Base-by-base conservation (phyloP, 2,329 filamentous ascomycete species). In the Colletotrichum sp. region DNA sequence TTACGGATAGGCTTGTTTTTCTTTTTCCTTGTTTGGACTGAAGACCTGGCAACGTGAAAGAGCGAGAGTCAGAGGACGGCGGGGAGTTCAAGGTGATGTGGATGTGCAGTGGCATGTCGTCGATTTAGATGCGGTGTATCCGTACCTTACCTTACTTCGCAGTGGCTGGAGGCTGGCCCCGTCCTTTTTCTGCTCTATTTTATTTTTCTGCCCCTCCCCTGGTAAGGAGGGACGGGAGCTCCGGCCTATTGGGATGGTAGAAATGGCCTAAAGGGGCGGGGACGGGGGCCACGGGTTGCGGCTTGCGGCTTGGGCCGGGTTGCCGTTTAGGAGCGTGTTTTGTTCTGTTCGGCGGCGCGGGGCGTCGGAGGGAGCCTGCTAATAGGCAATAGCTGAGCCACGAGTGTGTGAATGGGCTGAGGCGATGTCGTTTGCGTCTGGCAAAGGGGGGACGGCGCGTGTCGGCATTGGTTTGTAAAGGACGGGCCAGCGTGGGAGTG, bases 251-350 rank as follows among this genome's bases (percentile, higher is more conserved):
- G 19, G 15, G 19, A 2, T 15, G 55, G 19, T 19, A 22, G 36
- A n/a, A 32, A 29, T n/a, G 32, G 30, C 22, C 11, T 32, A 49
- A 36, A 36, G 6, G 49, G 70, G 57, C n/a, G 70, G 70, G 64
- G 27, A 30, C 39, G 68, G 68, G 57, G 73, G 70, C 49, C 57
- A 66, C 61, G 63, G 74, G 57, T 30, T 57, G 75, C 77, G 77
- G 75, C 64, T 30, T 57, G 75, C 77, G 77, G 75, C 64, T 71
- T 69, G 67, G 68, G 68, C 75, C 77, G 75, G 70, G 34, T 72
- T 27, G 32, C 64, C 64, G 36, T 27, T 67, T 30, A 29, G 36
- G 63, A 52, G 27, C 22, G 36, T 34, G 34, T 44, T 44, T 29
- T 15, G 5, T 29, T 8, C 32, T 15, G 3, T 34, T 1, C 2